Evolutionary conservation across 805 yeast species (phyloP), one percentile per base, ranked within the genome.

Genomic region (Saturnispora silvae): DNA sequence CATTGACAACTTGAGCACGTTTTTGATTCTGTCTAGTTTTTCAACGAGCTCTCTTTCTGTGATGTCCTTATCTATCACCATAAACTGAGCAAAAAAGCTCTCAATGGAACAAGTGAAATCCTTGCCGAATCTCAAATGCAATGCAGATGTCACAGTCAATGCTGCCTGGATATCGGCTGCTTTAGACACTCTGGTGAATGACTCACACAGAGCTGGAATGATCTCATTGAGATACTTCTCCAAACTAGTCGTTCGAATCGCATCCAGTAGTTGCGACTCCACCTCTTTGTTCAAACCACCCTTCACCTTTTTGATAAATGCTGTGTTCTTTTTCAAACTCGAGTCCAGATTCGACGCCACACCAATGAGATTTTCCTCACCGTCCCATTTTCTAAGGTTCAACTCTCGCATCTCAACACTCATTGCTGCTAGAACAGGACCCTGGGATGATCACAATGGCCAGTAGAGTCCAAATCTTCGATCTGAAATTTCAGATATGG

Each of bases 261-360:
- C 95, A 37, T 72, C 70, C 27, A 83, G 41, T 2, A 81, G 56
- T 6, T 66, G 52, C 30, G 47, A 50, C 39, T 56, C 56, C 28
- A 67, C 66, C 5, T 78, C 87, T 28, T 65, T 67, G 27, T 62
- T 68, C 18, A 85, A 55, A 2, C 77, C 64, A 2, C 69, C 63
- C 44, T 77, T 68, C 35, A 86, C 52, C 47, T 79, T 80, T 52
- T 77, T 81, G 35, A 85, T 76, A 50, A 83, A 81, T 0, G 85
- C 80, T 3, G 84, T 74, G 52, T 87, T 83, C 54, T 79, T 82
- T 63, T 86, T 86, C 45, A 86, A 62, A 40, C 87, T 79, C 0
- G 94, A 64, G 52, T 86, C 95, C 8, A 76, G 54, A 28, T 52
- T 31, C 3, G 19, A 23, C 28, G 46, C 49, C 28, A 50, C 30